Conservation (phyloP, 2,329 filamentous ascomycete species). For the Trichothecium sympodiale region DNA sequence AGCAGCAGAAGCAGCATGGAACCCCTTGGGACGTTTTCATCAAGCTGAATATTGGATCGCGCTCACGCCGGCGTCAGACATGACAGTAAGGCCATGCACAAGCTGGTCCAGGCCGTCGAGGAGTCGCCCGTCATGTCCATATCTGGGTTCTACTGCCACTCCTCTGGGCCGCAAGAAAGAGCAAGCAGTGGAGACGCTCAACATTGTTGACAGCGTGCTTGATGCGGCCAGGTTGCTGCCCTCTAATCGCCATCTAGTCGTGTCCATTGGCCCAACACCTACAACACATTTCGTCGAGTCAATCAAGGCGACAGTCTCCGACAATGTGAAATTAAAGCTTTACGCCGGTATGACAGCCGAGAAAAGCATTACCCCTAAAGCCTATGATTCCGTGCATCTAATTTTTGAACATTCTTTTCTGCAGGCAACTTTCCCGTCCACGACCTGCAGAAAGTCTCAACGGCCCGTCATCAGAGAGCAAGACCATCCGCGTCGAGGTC, state of each 20-base stretch:
- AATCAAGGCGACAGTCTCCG: constrained; percentile 16
- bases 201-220: constrained; percentile 17
- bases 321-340: constrained; percentile 21
- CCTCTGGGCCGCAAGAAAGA: constrained; percentile 19
- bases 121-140: constrained; percentile 16
- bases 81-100: constrained; percentile 13
- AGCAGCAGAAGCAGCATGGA: constrained; percentile 4
- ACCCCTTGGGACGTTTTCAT: constrained; percentile 24
- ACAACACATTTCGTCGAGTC: constrained; percentile 22
- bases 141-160: constrained; percentile 27
- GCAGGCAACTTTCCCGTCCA: constrained; percentile 23
- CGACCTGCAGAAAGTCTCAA: constrained; percentile 27
- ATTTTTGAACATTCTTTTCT: neutral
- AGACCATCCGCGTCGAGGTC: constrained; percentile 17
- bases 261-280: constrained; percentile 24
- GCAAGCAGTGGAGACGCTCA: constrained; percentile 18
- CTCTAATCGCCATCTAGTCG: constrained; percentile 13
- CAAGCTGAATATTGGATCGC: constrained; percentile 25
- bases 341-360: constrained; percentile 23
- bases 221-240: constrained; percentile 17
- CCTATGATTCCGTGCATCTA: no score
- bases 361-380: no score
- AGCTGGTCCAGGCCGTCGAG: constrained; percentile 15
- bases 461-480: no score
- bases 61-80: constrained; percentile 20